A percentile compares a stretch with the other conserved stretches of the same genome.
phyloP scores from a whole-genome alignment of 768 basidiomycete genomes.

The Coprinopsis marcescibilis region DNA sequence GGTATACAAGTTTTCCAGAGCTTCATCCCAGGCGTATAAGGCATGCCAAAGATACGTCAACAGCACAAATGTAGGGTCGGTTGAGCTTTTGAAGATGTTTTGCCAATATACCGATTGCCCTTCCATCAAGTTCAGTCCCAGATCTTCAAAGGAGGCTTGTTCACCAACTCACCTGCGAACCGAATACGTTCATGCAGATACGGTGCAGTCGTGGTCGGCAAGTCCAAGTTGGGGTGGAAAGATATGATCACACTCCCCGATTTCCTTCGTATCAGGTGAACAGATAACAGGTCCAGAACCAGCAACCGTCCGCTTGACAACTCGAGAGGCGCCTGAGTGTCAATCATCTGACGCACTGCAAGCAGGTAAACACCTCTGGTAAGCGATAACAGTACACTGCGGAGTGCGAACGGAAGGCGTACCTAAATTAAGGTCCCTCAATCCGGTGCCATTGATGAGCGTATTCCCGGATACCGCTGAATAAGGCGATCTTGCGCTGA shows the following conservation, averaged over 20 bases:
- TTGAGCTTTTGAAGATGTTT: conserved; percentile 31
- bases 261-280: conserved; percentile 39
- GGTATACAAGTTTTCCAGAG: conserved; percentile 45
- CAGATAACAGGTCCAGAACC: conserved; percentile 39
- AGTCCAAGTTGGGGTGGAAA: conserved; percentile 32
- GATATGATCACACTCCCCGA: conserved; percentile 42
- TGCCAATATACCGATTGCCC: conserved; percentile 46
- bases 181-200: conserved; percentile 40
- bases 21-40: conserved; percentile 57
- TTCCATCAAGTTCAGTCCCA: not conserved
- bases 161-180: conserved; percentile 33
- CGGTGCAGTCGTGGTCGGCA: conserved; percentile 32
- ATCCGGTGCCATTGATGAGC: conserved; percentile 1
- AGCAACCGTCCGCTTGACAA: conserved; percentile 26
- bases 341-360: conserved; percentile 25
- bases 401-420: no score
- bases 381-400: not conserved
- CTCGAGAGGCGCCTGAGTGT: conserved; percentile 24
- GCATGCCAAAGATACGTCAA: conserved; percentile 54
- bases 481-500: conserved; percentile 15
- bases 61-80: conserved; percentile 52
- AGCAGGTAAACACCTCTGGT: not conserved
- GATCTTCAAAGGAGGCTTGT: not conserved
- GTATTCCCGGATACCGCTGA: conserved; percentile 12
- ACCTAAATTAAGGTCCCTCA: not conserved